phyloP scores from a whole-genome alignment of 2,329 filamentous ascomycete species.

The Hypoxylon sp. region DNA sequence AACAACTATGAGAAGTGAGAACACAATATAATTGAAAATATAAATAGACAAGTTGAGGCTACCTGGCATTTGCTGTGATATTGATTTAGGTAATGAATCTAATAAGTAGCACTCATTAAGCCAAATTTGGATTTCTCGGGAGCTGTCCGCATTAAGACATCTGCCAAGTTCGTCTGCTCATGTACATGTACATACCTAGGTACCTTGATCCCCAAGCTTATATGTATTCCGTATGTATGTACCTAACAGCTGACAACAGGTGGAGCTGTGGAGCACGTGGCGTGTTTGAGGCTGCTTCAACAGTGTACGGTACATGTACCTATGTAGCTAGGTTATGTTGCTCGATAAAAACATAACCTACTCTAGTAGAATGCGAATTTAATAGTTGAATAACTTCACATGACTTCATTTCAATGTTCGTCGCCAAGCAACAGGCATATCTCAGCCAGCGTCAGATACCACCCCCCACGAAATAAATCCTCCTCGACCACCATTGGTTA shows the following conservation, averaged over 20 bases:
- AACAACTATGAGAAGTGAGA: conserved; percentile 3
- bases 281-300: conserved; percentile 30
- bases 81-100: conserved; percentile 3
- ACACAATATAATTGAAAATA: conserved; percentile 7
- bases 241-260: conserved; percentile 10
- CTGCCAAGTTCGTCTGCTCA: conserved; percentile 18
- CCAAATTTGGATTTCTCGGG: conserved; percentile 48
- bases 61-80: conserved; percentile 46
- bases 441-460: conserved; percentile 36
- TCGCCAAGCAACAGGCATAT: conserved; percentile 36
- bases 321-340: neutral
- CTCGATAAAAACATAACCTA: conserved; percentile 23
- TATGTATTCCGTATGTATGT: too few species aligned
- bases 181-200: conserved; percentile 7
- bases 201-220: neutral
- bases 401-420: conserved; percentile 33
- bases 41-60: conserved; percentile 44
- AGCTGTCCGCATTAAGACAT: conserved; percentile 47
- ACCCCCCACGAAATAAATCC: conserved; percentile 38
- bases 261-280: conserved; percentile 6
- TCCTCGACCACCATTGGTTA: conserved; percentile 27
- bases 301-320: neutral
- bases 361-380: neutral
- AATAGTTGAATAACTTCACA: conserved; percentile 36
- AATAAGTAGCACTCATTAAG: conserved; percentile 42